These are phyloP conservation scores for Suillus alpinus DNA, from an alignment of 768 basidiomycete species.

Conservation along the genomic window DNA sequence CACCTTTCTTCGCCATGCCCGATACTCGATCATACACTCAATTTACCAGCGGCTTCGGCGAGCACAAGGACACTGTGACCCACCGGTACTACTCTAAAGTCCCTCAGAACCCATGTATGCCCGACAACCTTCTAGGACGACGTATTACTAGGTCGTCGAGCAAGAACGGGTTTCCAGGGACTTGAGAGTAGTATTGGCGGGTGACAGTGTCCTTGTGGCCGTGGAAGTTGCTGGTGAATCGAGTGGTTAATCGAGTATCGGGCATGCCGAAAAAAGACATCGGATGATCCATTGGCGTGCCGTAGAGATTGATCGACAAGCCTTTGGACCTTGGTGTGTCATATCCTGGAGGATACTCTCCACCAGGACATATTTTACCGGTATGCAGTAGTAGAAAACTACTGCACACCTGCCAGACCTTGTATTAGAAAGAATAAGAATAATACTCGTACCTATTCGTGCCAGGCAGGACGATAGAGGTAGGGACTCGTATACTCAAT, in stretches of 20 bases:
- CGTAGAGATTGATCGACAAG: background rate
- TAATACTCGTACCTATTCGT: background rate
- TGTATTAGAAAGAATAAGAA: too few relatives aligned
- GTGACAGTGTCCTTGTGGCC: background rate
- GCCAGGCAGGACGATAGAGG: background rate
- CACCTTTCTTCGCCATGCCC: too few relatives aligned
- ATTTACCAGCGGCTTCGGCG: too few relatives aligned
- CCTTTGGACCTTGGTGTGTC: background rate
- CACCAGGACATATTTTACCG: background rate
- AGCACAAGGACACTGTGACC: too few relatives aligned
- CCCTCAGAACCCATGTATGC: too few relatives aligned
- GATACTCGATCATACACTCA: too few relatives aligned
- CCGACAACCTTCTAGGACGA: too few relatives aligned
- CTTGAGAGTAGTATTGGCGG: background rate
- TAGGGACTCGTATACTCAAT: too few relatives aligned
- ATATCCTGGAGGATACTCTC: background rate
- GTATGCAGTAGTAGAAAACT: slow-evolving; percentile 5
- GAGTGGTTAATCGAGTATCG: background rate
- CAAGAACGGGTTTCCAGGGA: background rate
- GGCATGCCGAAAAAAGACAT: background rate
- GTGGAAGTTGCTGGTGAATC: background rate
- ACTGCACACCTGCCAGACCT: too few relatives aligned
- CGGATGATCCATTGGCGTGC: background rate
- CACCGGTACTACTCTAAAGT: too few relatives aligned
- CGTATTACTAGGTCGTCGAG: background rate